Percentiles rank a stretch among this genome's conserved stretches.
Evolutionary conservation across 129 eudicot species (phyloP).

Genomic region (Kitagawia praeruptora): DNA sequence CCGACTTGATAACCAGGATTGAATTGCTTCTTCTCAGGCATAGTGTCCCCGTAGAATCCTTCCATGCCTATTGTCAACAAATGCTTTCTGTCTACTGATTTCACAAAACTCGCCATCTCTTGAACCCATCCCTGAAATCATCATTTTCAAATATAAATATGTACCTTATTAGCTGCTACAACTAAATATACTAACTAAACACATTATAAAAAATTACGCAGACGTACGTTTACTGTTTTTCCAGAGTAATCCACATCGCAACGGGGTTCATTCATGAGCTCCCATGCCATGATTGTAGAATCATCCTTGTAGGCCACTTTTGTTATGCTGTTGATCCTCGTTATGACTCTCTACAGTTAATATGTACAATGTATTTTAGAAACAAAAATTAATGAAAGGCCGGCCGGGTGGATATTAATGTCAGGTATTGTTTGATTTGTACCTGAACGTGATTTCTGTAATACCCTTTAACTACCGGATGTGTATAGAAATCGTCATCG

Average conservation of each 20-base stretch:
- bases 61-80: constrained; percentile 70
- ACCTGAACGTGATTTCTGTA: constrained; percentile 39
- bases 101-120: constrained; percentile 67
- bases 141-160: background rate
- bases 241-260: no score
- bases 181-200: background rate
- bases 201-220: no score
- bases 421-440: no score
- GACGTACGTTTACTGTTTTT: background rate
- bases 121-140: constrained; percentile 54
- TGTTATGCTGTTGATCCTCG: no score
- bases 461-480: constrained; percentile 33
- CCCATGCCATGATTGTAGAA: no score
- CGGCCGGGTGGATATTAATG: no score
- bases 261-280: no score
- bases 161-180: background rate
- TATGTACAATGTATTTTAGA: no score
- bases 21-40: constrained; percentile 48
- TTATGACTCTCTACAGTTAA: no score
- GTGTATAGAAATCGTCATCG: constrained; percentile 58
- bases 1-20: constrained; percentile 77
- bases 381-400: no score
- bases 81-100: constrained; percentile 47
- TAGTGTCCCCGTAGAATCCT: constrained; percentile 73
- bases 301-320: no score